Percentiles rank a stretch among this genome's conserved stretches.
These are phyloP conservation scores for Suillus paluster DNA, from an alignment of 768 basidiomycete genomes.

Conservation along the genomic window DNA sequence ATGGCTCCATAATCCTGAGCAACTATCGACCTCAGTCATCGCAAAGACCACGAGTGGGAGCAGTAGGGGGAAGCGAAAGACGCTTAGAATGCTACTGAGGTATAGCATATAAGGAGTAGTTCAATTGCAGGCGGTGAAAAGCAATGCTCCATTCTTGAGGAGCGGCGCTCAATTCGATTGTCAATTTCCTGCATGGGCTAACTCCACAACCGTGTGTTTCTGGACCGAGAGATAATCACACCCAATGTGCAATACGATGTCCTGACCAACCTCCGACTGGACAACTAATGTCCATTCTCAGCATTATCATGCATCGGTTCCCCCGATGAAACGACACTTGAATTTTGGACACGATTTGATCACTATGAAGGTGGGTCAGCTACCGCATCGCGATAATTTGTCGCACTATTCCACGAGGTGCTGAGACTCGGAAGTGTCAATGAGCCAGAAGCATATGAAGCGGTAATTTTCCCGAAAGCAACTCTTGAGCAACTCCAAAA, in stretches of 20 bases:
- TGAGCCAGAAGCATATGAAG: background rate
- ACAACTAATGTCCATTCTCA: background rate
- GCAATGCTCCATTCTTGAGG: background rate
- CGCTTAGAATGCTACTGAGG: background rate
- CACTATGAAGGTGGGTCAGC: background rate
- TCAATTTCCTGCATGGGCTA: background rate
- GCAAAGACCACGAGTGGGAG: background rate
- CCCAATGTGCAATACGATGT: background rate
- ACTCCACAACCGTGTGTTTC: background rate
- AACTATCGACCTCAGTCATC: slow-evolving; percentile 13
- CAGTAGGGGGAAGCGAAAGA: background rate
- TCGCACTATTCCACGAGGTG: background rate
- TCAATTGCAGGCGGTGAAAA: slow-evolving; percentile 4
- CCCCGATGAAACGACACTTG: background rate
- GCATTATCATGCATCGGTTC: no score
- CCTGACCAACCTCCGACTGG: background rate
- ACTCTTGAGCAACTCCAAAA: no score
- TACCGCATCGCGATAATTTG: background rate
- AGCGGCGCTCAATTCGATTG: background rate
- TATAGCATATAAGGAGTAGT: slow-evolving; percentile 10
- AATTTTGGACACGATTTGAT: background rate
- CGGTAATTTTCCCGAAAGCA: background rate
- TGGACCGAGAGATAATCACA: background rate
- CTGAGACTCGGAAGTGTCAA: background rate
- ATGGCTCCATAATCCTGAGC: slow-evolving; percentile 22